phyloP scores from a whole-genome alignment of 2,329 filamentous ascomycete species.

The Lecanosticta acicola region DNA sequence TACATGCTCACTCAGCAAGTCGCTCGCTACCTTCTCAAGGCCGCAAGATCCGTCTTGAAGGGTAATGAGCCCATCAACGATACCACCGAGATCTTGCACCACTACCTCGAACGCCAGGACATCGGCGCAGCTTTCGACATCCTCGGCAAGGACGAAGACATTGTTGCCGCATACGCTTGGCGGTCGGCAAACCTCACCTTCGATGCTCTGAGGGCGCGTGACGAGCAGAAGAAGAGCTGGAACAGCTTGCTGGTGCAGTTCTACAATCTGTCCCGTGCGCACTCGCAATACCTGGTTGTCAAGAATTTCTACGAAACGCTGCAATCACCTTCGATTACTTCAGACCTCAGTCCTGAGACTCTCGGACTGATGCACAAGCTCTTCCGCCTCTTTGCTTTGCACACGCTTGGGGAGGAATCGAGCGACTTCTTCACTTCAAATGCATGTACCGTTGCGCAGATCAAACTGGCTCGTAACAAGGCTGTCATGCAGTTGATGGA shows the following conservation, averaged over 20 bases:
- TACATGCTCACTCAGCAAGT: constrained; percentile 80
- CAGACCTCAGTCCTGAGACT: constrained; percentile 54
- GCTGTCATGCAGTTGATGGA: constrained; percentile 64
- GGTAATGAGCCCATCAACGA: constrained; percentile 62
- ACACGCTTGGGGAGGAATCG: constrained; percentile 63
- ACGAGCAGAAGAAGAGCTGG: constrained; percentile 70
- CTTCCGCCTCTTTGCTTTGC: constrained; percentile 60
- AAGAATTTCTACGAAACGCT: constrained; percentile 73
- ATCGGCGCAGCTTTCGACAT: constrained; percentile 70
- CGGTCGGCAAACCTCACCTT: constrained; percentile 69
- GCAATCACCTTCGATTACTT: constrained; percentile 48
- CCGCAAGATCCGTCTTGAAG: constrained; percentile 63
- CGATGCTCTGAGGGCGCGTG: constrained; percentile 67
- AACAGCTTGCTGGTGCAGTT: constrained; percentile 74
- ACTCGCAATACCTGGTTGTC: constrained; percentile 71
- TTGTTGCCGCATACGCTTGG: constrained; percentile 71
- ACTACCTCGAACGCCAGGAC: constrained; percentile 60
- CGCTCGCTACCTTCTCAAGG: constrained; percentile 69
- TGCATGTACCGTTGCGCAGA: constrained; percentile 66
- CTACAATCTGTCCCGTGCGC: constrained; percentile 68
- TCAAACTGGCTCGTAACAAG: constrained; percentile 61
- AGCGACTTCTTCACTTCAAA: constrained; percentile 66
- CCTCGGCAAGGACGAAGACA: constrained; percentile 62
- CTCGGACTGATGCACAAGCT: constrained; percentile 57
- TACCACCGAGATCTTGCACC: constrained; percentile 60